Evolutionary conservation across 257 asterid species (phyloP).

Genomic region (Solanum boliviense): DNA sequence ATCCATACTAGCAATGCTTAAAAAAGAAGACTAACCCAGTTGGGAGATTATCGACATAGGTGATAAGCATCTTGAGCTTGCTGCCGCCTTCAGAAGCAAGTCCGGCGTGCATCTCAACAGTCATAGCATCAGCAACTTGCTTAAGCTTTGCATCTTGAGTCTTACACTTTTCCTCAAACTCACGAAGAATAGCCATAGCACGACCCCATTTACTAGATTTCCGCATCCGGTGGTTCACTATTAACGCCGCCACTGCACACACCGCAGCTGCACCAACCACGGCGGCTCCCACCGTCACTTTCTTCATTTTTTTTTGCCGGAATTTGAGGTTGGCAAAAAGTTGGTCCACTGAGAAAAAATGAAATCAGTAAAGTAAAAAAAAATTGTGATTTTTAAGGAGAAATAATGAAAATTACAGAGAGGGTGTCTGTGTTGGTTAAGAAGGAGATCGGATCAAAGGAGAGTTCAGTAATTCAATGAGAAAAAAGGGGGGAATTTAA

Average conservation of each 20-base stretch:
- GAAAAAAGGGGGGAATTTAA: background rate
- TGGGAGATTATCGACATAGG: conserved; percentile 54
- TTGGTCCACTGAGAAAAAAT: background rate
- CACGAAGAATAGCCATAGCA: conserved; percentile 39
- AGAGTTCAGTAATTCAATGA: background rate
- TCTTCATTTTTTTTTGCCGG: conserved; percentile 15
- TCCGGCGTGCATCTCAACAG: conserved; percentile 72
- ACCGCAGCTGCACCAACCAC: conserved; percentile 41
- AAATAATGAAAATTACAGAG: background rate
- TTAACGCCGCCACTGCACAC: conserved; percentile 44
- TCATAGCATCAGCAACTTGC: conserved; percentile 66
- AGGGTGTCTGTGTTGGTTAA: background rate
- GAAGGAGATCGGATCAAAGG: background rate
- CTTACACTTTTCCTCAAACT: conserved; percentile 44
- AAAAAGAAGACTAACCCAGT: conserved; percentile 34
- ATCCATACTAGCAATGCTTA: background rate
- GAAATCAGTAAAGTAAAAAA: background rate
- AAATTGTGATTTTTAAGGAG: background rate
- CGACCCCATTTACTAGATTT: conserved; percentile 40
- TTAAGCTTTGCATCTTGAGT: conserved; percentile 31
- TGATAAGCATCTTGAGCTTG: conserved; percentile 58
- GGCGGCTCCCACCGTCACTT: conserved; percentile 38
- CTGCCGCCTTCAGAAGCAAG: conserved; percentile 67
- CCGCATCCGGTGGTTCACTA: conserved; percentile 36
- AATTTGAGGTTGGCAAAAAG: background rate